phyloP scores from a whole-genome alignment of 257 asterid genomes.

The Euphrasia confusa region DNA sequence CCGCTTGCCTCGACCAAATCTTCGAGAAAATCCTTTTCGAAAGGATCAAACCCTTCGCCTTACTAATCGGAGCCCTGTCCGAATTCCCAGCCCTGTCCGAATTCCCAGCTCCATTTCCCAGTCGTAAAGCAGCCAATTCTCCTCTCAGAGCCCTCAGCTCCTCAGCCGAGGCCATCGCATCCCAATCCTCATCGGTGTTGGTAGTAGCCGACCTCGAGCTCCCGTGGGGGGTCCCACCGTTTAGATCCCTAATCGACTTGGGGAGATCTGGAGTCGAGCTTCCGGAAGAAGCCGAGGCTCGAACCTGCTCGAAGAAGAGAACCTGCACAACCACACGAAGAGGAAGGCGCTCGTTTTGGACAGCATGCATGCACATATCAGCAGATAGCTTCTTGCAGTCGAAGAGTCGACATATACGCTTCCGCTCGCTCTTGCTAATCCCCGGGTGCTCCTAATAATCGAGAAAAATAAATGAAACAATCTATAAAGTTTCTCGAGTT shows the following conservation, averaged over 20 bases:
- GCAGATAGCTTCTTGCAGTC: conserved; percentile 95
- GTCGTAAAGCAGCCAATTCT: conserved; percentile 68
- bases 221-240: conserved; percentile 48
- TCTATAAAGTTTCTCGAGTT: too few relatives aligned
- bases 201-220: conserved; percentile 74
- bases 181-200: conserved; percentile 93
- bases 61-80: conserved; percentile 59
- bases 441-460: conserved; percentile 67
- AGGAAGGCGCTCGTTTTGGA: conserved; percentile 90
- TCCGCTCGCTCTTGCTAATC: conserved; percentile 81
- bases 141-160: conserved; percentile 82
- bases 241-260: conserved; percentile 71
- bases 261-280: conserved; percentile 97
- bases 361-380: conserved; percentile 92
- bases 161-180: conserved; percentile 79
- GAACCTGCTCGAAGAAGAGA: conserved; percentile 89
- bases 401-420: conserved; percentile 66
- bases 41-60: conserved; percentile 61
- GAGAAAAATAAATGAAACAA: background rate
- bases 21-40: conserved; percentile 73
- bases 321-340: conserved; percentile 85
- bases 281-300: conserved; percentile 88
- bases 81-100: conserved; percentile 29
- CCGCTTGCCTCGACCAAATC: conserved; percentile 67
- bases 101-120: conserved; percentile 48